Evolutionary conservation across 2,329 filamentous ascomycete genomes (phyloP), one percentile per base, ranked within the genome.

Genomic region (Epichloe gansuensis): DNA sequence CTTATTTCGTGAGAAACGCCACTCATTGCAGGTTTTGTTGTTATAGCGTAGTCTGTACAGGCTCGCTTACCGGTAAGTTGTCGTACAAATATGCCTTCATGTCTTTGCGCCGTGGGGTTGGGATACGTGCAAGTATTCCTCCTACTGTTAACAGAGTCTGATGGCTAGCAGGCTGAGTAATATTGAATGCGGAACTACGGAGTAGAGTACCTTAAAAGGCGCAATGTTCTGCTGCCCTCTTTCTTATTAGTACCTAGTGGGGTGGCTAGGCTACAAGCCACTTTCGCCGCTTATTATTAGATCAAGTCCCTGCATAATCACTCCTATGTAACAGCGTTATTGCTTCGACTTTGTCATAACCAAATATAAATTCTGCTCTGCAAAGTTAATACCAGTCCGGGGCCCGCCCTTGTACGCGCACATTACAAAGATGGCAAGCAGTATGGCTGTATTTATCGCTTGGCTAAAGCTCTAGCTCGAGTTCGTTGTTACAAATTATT

Each of bases 61-160:
- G 48, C 52, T 51, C 15, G 66, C 75, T 65, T 67, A 80, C 77
- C 52, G 73, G 71, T 55, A 72, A 61, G 60, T 80, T 75, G 56
- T 82, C 78, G 61, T 77, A 82, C 58, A 74, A 65, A 62, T 82
- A 82, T 56, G 78, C 78, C 63, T 72, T 76, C 78, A 81, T 81
- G 54, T 56, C 74, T 28, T 9, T 23, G 39, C 39, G 3, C 11
- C 3, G 39, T 21, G 39, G 39, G 39, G 39, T 21, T 1, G 15
- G n/a, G 8, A 11, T 4, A 12, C 7, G n/a, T 31, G 25, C 23
- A n/a, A 28, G 8, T 45, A 45, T 31, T n/a, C 8, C 15, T 15
- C 12, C 7, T 4, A 45, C 43, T 13, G 17, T 9, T 5, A 31
- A 31, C 4, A 28, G 23, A 31, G 8, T 31, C 9, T 31, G 8